Evolutionary conservation across 2,329 filamentous ascomycete genomes (phyloP).

Genomic region (Xylaria sp.): DNA sequence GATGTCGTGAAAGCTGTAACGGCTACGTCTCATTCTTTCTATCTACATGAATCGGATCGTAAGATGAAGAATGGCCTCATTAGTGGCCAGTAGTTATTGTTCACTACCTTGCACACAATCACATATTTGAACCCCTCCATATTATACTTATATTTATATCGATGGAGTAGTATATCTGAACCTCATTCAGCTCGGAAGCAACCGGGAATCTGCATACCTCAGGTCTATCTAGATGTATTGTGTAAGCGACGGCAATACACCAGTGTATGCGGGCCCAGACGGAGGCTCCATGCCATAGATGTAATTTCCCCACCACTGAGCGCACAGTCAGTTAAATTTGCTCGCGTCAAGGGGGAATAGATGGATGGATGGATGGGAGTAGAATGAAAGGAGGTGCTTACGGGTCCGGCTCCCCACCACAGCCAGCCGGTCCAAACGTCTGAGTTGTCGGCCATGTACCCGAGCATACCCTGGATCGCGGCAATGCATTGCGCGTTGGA

Average conservation of each 20-base stretch:
- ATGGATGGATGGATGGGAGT: neutral
- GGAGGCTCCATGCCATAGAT: conserved; percentile 49
- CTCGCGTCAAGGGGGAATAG: neutral
- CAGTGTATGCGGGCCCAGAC: conserved; percentile 45
- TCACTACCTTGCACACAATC: neutral
- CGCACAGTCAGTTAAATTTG: conserved; percentile 11
- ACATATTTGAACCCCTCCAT: neutral
- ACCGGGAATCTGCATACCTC: neutral
- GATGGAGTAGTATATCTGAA: neutral
- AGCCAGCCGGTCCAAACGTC: conserved; percentile 68
- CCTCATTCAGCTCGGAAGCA: neutral
- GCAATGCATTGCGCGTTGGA: conserved; percentile 61
- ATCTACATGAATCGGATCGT: neutral
- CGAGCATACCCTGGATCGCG: conserved; percentile 63
- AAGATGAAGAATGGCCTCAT: neutral
- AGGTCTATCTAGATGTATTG: conserved; percentile 44
- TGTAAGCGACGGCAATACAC: conserved; percentile 44
- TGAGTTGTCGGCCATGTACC: conserved; percentile 63
- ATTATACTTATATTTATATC: too few relatives aligned
- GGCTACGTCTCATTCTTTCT: neutral
- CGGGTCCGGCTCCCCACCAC: conserved; percentile 68
- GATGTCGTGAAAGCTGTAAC: neutral
- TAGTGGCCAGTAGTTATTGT: neutral
- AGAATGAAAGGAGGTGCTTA: conserved; percentile 9
- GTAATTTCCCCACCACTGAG: conserved; percentile 62